These are phyloP conservation scores for Aspergillus leporis DNA, from an alignment of 495 filamentous ascomycete species.

Conservation along the genomic window DNA sequence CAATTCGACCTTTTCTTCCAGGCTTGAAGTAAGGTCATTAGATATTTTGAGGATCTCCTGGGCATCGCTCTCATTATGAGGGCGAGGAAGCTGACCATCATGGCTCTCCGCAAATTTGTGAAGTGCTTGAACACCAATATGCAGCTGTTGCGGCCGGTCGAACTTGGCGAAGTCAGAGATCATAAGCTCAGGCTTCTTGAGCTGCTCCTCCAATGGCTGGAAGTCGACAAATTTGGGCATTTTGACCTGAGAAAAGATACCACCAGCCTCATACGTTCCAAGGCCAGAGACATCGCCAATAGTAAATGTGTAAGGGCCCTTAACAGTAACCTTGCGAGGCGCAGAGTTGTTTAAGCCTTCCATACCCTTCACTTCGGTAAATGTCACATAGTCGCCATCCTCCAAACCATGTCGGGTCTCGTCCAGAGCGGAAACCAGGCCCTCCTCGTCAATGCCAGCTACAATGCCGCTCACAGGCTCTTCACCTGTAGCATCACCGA, in stretches of 20 bases:
- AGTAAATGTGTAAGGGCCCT: conserved; percentile 94
- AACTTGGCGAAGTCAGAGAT: conserved; percentile 98
- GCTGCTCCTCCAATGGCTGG: conserved; percentile 69
- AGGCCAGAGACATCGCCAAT: conserved; percentile 91
- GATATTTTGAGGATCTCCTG: conserved; percentile 71
- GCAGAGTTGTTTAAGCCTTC: conserved; percentile 79
- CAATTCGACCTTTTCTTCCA: conserved; percentile 75
- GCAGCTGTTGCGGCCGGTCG: conserved; percentile 87
- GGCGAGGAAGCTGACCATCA: conserved; percentile 67
- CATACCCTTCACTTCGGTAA: conserved; percentile 92
- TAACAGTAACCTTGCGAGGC: conserved; percentile 87
- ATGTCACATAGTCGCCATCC: conserved; percentile 95
- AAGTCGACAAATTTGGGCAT: conserved; percentile 96
- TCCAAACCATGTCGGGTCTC: conserved; percentile 94
- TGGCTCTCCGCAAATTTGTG: conserved; percentile 76
- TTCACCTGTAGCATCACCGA: conserved; percentile 89
- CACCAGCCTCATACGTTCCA: conserved; percentile 82
- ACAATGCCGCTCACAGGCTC: conserved; percentile 85
- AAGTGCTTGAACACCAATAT: conserved; percentile 89
- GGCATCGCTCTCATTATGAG: conserved; percentile 84
- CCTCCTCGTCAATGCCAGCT: conserved; percentile 82
- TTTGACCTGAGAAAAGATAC: conserved; percentile 92
- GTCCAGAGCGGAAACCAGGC: conserved; percentile 90
- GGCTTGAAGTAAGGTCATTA: conserved; percentile 61
- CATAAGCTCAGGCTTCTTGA: conserved; percentile 85